These are phyloP conservation scores for Salix brachista DNA, from an alignment of 345 rosid genomes.

Conservation along the genomic window DNA sequence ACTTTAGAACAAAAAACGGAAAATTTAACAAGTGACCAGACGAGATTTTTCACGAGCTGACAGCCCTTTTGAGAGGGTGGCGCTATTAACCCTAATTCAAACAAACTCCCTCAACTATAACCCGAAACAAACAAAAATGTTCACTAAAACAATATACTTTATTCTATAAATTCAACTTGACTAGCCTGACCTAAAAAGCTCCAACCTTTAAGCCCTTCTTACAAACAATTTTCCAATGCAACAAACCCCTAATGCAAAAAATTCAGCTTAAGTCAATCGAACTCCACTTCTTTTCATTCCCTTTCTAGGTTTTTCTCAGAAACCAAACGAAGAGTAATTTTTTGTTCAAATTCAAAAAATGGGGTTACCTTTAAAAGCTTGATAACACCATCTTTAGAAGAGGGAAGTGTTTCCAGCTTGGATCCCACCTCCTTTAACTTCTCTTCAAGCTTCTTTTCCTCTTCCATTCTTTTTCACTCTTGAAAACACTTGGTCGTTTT, in stretches of 20 bases:
- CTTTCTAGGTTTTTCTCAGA: not conserved
- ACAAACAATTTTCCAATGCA: not conserved
- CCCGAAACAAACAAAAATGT: not conserved
- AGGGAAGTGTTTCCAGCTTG: constrained; percentile 67
- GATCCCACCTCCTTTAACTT: constrained; percentile 85
- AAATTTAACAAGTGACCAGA: not conserved
- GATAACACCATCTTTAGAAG: constrained; percentile 67
- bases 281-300: not conserved
- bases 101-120: constrained; percentile 4
- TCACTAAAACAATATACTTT: not conserved
- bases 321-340: constrained; percentile 5
- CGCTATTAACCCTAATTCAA: constrained; percentile 21
- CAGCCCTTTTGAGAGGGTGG: not conserved
- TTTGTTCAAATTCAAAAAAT: constrained; percentile 6
- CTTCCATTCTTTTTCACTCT: not conserved
- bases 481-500: not conserved
- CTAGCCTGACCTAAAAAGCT: not conserved
- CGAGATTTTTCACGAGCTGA: not conserved
- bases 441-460: constrained; percentile 60
- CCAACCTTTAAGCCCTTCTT: not conserved
- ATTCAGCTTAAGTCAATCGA: not conserved
- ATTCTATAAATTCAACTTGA: not conserved
- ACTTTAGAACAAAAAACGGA: not conserved
- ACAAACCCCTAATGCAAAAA: not conserved
- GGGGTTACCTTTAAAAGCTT: constrained; percentile 75